These are phyloP conservation scores for Globisporangium nunn DNA, from an alignment of 352 stramenopile species.

Conservation along the genomic window DNA sequence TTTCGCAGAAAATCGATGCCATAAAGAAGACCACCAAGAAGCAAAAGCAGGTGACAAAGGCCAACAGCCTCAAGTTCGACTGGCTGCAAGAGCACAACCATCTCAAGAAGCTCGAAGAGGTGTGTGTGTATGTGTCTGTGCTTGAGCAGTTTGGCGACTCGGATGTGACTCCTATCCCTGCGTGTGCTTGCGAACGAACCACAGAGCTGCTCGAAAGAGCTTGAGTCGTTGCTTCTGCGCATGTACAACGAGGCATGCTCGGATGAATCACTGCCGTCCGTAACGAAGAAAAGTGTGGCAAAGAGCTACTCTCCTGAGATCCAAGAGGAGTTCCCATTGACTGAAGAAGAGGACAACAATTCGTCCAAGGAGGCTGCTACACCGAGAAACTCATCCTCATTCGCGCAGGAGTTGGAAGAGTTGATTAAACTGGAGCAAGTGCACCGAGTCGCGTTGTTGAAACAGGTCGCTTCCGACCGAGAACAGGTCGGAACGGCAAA, in stretches of 20 bases:
- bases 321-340: background rate
- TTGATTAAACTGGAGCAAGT: constrained; percentile 44
- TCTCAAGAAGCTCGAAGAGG: constrained; percentile 59
- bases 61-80: constrained; percentile 64
- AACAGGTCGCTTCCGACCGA: constrained; percentile 44
- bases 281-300: constrained; percentile 11
- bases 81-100: constrained; percentile 64
- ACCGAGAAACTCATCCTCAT: constrained; percentile 4
- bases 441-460: constrained; percentile 40
- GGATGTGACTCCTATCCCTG: background rate
- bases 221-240: constrained; percentile 52
- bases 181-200: background rate
- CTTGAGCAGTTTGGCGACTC: background rate
- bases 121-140: constrained; percentile 9
- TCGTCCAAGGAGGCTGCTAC: background rate
- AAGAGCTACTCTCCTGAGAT: constrained; percentile 3
- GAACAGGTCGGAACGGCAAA: constrained; percentile 30
- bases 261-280: constrained; percentile 8
- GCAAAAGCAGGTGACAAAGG: constrained; percentile 45
- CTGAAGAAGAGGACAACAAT: constrained; percentile 9
- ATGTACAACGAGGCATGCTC: constrained; percentile 58
- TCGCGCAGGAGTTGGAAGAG: constrained; percentile 38
- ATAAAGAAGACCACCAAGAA: constrained; percentile 59
- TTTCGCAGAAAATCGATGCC: constrained; percentile 44
- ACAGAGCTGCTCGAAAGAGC: constrained; percentile 49